Base-by-base conservation (phyloP, 495 filamentous ascomycete species). In the Darksidea phi region DNA sequence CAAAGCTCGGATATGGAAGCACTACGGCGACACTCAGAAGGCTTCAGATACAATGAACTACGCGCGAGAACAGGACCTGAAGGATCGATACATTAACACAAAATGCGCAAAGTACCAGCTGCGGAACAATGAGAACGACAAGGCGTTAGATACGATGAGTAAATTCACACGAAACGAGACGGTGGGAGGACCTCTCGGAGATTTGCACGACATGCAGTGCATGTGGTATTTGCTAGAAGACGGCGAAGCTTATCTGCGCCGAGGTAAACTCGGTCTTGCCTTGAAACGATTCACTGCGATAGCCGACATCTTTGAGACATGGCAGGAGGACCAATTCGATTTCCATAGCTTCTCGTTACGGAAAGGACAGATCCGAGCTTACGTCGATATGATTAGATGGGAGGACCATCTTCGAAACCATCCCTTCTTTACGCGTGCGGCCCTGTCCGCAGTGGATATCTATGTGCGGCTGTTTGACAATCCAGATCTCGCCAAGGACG, bases 321-420 rank as follows among this genome's bases (percentile, higher is more conserved):
- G 94, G 94, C 86, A 95, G 64, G 94, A 99, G 66, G 94, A 99
- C 66, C 94, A 99, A 68, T 97, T 96, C 67, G 94, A 99, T 71
- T 99, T 99, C 79, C 94, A 99, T 76, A 89, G 84, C 73, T 99
- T 97, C 76, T 97, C 92, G 7, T 78, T 97, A 6, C 81, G 92
- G 10, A 97, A 97, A 74, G 94, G 95, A 6, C 93, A 95, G 79
- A 88, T 97, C 59, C 79, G 94, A 47, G 90, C 95, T 0, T 99
- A 99, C 69, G 78, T 97, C 18, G 91, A 96, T 62, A 96, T 97
- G 90, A 78, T 97, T 23, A 84, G 89, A 59, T 99, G 94, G 94
- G 93, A 97, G 68, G 92, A 99, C 66, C 80, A 82, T 54, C 74
- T 97, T 34, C 84, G 92, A 23, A 88, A 92, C 59, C 94, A 99